Percentiles rank a stretch among this genome's conserved stretches.
Evolutionary conservation across 164 flowering plant genomes (phyloP).

Genomic region (Chloranthus sessilifolius): DNA sequence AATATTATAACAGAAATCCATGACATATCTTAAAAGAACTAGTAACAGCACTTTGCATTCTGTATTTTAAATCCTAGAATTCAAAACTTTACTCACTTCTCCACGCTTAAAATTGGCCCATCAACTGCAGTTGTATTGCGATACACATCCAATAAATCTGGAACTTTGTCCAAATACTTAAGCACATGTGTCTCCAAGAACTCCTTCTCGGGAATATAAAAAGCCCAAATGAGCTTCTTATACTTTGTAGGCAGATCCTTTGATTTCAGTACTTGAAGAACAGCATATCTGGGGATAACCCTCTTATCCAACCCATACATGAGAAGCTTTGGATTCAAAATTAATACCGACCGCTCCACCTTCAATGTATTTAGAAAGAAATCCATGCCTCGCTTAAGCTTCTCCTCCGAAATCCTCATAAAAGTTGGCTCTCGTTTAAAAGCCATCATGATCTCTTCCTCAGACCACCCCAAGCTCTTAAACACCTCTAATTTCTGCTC

Average conservation of each 20-base stretch:
- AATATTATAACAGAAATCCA: no score
- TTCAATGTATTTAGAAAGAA: constrained; percentile 25
- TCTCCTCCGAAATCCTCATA: constrained; percentile 29
- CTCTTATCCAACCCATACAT: constrained; percentile 34
- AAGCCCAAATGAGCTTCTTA: constrained; percentile 8
- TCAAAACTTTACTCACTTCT: background rate
- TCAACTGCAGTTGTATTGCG: background rate
- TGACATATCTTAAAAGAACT: no score
- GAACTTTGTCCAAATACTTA: constrained; percentile 15
- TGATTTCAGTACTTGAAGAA: constrained; percentile 29
- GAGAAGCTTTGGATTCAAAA: constrained; percentile 20
- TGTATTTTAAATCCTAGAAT: background rate
- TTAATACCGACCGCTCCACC: constrained; percentile 15
- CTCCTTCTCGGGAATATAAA: constrained; percentile 20
- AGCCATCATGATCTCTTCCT: constrained; percentile 25
- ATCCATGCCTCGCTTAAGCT: constrained; percentile 30
- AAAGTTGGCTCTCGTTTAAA: constrained; percentile 27
- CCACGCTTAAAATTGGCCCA: background rate
- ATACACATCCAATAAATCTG: constrained; percentile 12
- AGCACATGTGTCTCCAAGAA: constrained; percentile 29
- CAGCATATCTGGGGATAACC: constrained; percentile 32
- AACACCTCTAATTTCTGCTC: constrained; percentile 28
- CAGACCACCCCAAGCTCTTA: constrained; percentile 24
- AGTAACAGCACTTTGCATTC: background rate
- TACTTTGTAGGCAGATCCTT: constrained; percentile 30